phyloP scores from a whole-genome alignment of 2,329 filamentous ascomycete species.

The Epichloe hybrida region DNA sequence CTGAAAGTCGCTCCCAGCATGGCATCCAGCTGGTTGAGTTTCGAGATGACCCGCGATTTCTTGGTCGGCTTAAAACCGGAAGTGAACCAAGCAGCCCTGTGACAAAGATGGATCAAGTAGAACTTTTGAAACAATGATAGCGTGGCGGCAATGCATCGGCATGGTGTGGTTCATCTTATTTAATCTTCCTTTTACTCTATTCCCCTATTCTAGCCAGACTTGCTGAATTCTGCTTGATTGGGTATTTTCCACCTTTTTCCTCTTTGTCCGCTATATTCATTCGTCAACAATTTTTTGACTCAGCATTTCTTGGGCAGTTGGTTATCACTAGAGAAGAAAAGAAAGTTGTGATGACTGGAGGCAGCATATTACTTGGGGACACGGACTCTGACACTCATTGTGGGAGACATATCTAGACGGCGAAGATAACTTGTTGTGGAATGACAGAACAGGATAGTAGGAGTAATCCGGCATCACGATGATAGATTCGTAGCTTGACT shows the following conservation, averaged over 20 bases:
- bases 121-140: background rate
- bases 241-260: background rate
- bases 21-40: conserved; percentile 97
- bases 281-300: background rate
- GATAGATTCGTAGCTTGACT: conserved; percentile 8
- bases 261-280: background rate
- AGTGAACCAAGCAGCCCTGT: conserved; percentile 15
- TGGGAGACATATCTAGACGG: background rate
- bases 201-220: background rate
- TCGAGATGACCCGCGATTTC: conserved; percentile 85
- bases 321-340: conserved; percentile 5
- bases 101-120: conserved; percentile 7
- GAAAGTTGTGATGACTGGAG: background rate
- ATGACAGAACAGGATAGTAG: background rate
- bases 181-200: background rate
- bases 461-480: background rate
- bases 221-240: background rate
- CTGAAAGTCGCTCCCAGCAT: conserved; percentile 97
- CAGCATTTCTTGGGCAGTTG: conserved; percentile 5
- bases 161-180: background rate
- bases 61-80: conserved; percentile 48
- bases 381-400: background rate
- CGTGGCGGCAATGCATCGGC: background rate
- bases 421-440: background rate
- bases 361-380: background rate